These are phyloP conservation scores for Endogone sp. DNA, from an alignment of 192 early-diverging fungal genomes.

Conservation along the genomic window DNA sequence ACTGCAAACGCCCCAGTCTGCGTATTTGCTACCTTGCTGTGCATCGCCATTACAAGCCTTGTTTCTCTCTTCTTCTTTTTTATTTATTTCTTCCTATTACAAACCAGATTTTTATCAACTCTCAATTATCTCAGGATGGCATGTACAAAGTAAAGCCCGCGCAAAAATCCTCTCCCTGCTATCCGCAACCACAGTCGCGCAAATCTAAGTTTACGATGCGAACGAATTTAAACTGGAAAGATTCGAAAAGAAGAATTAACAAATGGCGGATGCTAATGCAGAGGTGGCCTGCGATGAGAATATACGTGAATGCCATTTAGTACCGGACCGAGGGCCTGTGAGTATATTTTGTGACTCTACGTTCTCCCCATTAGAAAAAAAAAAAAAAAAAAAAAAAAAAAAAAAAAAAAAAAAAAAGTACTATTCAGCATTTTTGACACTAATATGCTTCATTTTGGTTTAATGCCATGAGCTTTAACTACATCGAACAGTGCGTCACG, in stretches of 20 bases:
- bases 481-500: conserved; percentile 47
- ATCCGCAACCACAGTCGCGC: conserved; percentile 6
- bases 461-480: conserved; percentile 23
- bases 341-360: not conserved
- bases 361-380: not conserved
- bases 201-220: conserved; percentile 31
- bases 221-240: conserved; percentile 42
- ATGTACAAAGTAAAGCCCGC: not conserved
- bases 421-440: not conserved
- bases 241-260: conserved; percentile 25
- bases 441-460: not conserved
- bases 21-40: conserved; percentile 45
- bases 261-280: not conserved
- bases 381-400: no score
- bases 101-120: no score
- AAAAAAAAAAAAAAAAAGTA: no score
- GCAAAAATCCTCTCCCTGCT: not conserved
- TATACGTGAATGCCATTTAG: not conserved
- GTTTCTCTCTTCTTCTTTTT: no score
- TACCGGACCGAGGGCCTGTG: not conserved
- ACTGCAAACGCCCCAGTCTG: conserved; percentile 30
- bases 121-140: no score
- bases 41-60: no score
- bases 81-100: no score
- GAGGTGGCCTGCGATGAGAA: no score